These are phyloP conservation scores for Neltuma alba DNA, from an alignment of 306 rosid species.

Conservation along the genomic window DNA sequence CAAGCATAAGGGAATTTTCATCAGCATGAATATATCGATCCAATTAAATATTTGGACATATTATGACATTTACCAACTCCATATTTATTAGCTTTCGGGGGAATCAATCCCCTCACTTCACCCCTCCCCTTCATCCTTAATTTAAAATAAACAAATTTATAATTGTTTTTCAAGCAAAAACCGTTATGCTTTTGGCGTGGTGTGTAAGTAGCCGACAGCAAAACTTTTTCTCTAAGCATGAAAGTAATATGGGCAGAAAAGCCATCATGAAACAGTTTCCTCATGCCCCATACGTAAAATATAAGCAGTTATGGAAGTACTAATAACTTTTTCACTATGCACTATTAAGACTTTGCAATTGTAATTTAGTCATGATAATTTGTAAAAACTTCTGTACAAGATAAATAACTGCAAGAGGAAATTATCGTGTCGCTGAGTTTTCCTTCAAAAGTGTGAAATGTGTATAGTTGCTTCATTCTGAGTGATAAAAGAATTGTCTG, in stretches of 20 bases:
- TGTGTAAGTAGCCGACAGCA: not conserved
- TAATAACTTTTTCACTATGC: not conserved
- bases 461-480: not conserved
- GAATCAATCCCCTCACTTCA: constrained; percentile 1
- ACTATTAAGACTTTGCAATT: not conserved
- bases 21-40: not conserved
- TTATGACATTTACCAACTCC: constrained; percentile 9
- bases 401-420: not conserved
- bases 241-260: not conserved
- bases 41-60: not conserved
- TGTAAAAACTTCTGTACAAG: not conserved
- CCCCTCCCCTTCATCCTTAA: not conserved
- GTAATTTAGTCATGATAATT: not conserved
- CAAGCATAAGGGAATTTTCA: constrained; percentile 16
- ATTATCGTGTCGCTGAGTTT: not conserved
- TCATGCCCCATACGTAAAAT: not conserved
- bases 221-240: not conserved
- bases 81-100: constrained; percentile 8
- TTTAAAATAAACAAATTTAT: not conserved
- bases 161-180: not conserved
- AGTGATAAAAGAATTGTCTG: not conserved
- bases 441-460: constrained; percentile 9
- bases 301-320: not conserved
- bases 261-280: constrained; percentile 13
- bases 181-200: constrained; percentile 12